Evolutionary conservation across 2,329 filamentous ascomycete genomes (phyloP).

Genomic region (Domatiomyces globalis): DNA sequence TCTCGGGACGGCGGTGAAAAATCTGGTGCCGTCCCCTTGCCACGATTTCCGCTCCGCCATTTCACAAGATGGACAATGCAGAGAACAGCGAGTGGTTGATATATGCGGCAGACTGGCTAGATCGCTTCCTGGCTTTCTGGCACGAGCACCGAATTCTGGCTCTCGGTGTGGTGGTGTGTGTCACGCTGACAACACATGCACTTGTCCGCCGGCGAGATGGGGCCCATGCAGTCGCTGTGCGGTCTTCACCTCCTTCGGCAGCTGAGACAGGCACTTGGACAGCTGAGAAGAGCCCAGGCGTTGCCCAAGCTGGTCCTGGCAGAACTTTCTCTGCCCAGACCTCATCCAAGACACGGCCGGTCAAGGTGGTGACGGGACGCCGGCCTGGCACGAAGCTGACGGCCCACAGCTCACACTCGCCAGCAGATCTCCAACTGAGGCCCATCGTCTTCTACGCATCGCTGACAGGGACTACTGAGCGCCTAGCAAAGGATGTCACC

Average conservation of each 20-base stretch:
- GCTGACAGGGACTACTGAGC: constrained; percentile 69
- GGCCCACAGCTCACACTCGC: not conserved
- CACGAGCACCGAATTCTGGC: constrained; percentile 13
- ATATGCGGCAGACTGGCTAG: constrained; percentile 15
- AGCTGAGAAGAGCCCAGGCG: constrained; percentile 1
- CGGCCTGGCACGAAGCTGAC: constrained; percentile 9
- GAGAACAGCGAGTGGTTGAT: constrained; percentile 11
- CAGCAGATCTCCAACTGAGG: constrained; percentile 30
- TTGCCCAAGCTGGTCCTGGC: not conserved
- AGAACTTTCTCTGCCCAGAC: not conserved
- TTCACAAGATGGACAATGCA: constrained; percentile 12
- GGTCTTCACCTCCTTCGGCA: not conserved
- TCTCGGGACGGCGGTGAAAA: no score
- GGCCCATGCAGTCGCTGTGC: not conserved
- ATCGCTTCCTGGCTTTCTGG: constrained; percentile 12
- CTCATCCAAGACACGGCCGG: constrained; percentile 1
- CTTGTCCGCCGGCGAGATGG: constrained; percentile 4
- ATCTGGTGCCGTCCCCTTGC: no score
- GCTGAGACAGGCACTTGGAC: not conserved
- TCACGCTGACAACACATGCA: constrained; percentile 5
- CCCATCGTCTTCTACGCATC: constrained; percentile 80
- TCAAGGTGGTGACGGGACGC: constrained; percentile 14
- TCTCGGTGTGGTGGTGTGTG: constrained; percentile 2
- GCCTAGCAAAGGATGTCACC: constrained; percentile 51
- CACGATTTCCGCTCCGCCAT: not conserved